phyloP scores from a whole-genome alignment of 495 filamentous ascomycete genomes.

The Xylona heveae region DNA sequence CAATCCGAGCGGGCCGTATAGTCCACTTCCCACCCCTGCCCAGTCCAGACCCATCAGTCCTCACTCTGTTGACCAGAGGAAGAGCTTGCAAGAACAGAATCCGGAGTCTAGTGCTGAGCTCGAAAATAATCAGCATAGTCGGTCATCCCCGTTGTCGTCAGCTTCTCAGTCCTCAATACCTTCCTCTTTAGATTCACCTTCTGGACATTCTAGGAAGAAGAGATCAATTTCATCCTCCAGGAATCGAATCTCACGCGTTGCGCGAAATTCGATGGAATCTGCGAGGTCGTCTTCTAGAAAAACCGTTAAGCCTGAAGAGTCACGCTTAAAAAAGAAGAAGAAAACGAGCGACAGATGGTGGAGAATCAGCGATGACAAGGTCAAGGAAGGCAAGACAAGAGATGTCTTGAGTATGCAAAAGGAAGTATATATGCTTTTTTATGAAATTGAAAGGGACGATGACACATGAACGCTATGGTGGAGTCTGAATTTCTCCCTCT shows the following conservation, averaged over 20 bases:
- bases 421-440: constrained; percentile 92
- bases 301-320: constrained; percentile 7
- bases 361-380: constrained; percentile 93
- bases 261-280: background rate
- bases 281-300: too few species aligned
- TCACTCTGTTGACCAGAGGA: constrained; percentile 11
- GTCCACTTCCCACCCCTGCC: constrained; percentile 27
- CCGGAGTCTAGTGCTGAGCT: too few species aligned
- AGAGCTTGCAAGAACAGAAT: constrained; percentile 12
- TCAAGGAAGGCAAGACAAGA: constrained; percentile 78
- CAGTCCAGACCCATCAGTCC: constrained; percentile 24
- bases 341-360: constrained; percentile 67
- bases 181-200: constrained; percentile 13
- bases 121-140: too few species aligned
- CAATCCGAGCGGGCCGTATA: constrained; percentile 46
- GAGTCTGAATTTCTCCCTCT: too few species aligned
- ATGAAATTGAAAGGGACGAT: constrained; percentile 51
- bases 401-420: constrained; percentile 87
- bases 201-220: too few species aligned
- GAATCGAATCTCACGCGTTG: background rate
- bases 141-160: constrained; percentile 21
- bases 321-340: constrained; percentile 34
- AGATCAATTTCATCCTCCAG: too few species aligned
- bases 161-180: constrained; percentile 12
- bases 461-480: too few species aligned